Evolutionary conservation across 2,329 filamentous ascomycete species (phyloP).

Genomic region (Pseudogymnoascus sp.): DNA sequence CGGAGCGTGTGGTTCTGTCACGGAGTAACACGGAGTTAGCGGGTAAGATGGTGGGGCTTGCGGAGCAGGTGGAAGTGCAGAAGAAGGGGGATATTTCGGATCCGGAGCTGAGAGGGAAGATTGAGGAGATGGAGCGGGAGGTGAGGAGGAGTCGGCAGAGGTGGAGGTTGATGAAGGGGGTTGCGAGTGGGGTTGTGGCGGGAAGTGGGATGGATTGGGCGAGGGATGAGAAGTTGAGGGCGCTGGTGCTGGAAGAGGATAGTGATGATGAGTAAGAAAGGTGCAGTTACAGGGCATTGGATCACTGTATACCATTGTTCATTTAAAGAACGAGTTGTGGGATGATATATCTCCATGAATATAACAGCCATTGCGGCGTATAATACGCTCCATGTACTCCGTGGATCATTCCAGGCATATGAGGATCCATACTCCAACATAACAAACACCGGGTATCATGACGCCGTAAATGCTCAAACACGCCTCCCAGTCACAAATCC

Average conservation of each 20-base stretch:
- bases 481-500: neutral
- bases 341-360: neutral
- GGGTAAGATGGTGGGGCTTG: conserved; percentile 54
- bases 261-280: conserved; percentile 33
- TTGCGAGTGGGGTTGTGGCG: conserved; percentile 69
- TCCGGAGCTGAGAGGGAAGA: conserved; percentile 43
- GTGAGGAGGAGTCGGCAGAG: conserved; percentile 55
- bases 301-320: conserved; percentile 4
- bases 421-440: neutral
- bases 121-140: conserved; percentile 50
- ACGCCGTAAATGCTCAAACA: conserved; percentile 6
- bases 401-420: neutral
- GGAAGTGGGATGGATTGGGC: conserved; percentile 81
- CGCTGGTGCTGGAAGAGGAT: conserved; percentile 64
- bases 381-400: neutral
- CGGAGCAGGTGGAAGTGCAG: conserved; percentile 45
- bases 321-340: neutral
- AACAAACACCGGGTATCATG: conserved; percentile 7
- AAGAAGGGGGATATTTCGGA: conserved; percentile 48
- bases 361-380: neutral
- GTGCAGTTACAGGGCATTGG: conserved; percentile 1
- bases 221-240: conserved; percentile 56
- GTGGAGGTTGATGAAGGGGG: conserved; percentile 69
- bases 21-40: conserved; percentile 57
- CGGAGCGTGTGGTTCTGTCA: conserved; percentile 48